Conservation (phyloP, 371 early-diverging fungal species). For the Mucor piriformis region DNA sequence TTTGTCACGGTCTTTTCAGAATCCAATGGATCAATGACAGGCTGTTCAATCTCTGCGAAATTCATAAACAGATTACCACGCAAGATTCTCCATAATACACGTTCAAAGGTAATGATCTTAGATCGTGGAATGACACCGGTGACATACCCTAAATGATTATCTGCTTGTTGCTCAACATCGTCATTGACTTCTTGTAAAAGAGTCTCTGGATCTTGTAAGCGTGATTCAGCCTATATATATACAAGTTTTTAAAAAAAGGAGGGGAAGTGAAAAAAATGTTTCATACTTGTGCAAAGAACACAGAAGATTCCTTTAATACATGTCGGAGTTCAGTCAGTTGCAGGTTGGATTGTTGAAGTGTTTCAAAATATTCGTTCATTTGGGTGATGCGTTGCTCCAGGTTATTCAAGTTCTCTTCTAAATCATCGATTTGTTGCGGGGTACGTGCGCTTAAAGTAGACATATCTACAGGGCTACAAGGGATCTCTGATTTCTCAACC, state of each 20-base stretch:
- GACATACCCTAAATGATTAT: constrained; percentile 67
- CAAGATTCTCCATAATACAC: constrained; percentile 94
- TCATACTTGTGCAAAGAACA: constrained; percentile 75
- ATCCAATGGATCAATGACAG: constrained; percentile 74
- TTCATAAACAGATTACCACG: constrained; percentile 97
- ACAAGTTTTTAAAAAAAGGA: neutral
- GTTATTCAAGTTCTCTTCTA: constrained; percentile 80
- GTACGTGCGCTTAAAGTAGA: constrained; percentile 67
- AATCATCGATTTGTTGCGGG: constrained; percentile 91
- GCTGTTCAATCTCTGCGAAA: constrained; percentile 89
- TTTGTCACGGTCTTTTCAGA: constrained; percentile 82
- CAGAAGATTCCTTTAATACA: constrained; percentile 83
- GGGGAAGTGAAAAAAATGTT: neutral
- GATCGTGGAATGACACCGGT: constrained; percentile 89
- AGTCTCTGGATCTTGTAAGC: constrained; percentile 48
- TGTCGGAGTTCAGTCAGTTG: constrained; percentile 90
- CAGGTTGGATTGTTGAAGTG: constrained; percentile 76
- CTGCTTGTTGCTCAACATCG: constrained; percentile 32
- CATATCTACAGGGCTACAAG: constrained; percentile 51
- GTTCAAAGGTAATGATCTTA: constrained; percentile 89
- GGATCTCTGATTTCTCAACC: constrained; percentile 79
- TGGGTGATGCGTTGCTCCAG: constrained; percentile 80
- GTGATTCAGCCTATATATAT: neutral
- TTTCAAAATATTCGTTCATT: constrained; percentile 86
- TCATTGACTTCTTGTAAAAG: constrained; percentile 61